Conservation (phyloP, 1,284 basidiomycete genomes). For the Ceratobasidium sp. region DNA sequence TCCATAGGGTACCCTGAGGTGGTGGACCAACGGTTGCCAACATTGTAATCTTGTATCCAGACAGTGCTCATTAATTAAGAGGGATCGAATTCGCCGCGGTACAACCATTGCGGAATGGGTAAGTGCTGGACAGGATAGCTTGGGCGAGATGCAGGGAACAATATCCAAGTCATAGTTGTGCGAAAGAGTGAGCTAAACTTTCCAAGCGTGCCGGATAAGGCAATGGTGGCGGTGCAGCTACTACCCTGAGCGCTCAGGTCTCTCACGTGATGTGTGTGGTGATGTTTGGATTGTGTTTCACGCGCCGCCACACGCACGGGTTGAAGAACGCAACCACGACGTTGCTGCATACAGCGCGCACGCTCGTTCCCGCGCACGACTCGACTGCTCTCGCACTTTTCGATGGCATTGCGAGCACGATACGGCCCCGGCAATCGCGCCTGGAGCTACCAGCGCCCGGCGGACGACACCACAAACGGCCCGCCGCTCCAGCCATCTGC, state of each 20-base stretch:
- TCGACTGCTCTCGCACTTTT: background rate
- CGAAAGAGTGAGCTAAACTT: background rate
- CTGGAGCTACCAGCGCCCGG: constrained; percentile 34
- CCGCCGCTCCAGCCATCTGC: constrained; percentile 8
- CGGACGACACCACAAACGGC: constrained; percentile 14
- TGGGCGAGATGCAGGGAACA: background rate
- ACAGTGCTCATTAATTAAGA: background rate
- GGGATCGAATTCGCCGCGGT: background rate
- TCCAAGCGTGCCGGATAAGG: background rate
- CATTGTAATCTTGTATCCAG: background rate
- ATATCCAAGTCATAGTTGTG: background rate
- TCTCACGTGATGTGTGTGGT: constrained; percentile 24
- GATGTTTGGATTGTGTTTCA: constrained; percentile 31
- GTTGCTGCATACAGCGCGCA: constrained; percentile 37
- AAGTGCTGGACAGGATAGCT: too few species aligned
- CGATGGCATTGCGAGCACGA: constrained; percentile 24
- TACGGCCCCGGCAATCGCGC: constrained; percentile 30
- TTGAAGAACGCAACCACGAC: constrained; percentile 38
- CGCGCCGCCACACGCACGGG: constrained; percentile 35
- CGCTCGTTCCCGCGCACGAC: constrained; percentile 4
- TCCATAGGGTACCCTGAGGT: background rate
- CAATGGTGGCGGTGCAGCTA: background rate
- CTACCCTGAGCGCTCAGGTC: background rate
- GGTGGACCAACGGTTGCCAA: background rate
- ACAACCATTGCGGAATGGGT: too few species aligned